phyloP scores from a whole-genome alignment of 1,139 yeast genomes.

The Protomyces inundatus region DNA sequence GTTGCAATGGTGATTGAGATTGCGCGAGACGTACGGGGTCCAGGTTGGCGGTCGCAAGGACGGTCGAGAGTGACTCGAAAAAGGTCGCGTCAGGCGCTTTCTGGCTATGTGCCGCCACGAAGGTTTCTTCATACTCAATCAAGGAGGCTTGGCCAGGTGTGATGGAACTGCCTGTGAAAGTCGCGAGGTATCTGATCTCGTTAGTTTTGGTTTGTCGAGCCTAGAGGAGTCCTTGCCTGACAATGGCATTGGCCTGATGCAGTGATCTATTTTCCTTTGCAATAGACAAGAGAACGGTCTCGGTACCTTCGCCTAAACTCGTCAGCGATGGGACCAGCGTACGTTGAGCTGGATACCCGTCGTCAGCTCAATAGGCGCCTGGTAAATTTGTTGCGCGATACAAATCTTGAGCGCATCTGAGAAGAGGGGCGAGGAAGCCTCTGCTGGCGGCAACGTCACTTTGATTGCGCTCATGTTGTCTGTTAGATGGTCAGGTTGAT shows the following conservation, averaged over 20 bases:
- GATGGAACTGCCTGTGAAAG: slow-evolving; percentile 29
- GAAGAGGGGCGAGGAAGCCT: slow-evolving; percentile 6
- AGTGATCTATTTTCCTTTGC: slow-evolving; percentile 37
- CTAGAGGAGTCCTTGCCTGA: slow-evolving; percentile 46
- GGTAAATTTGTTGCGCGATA: slow-evolving; percentile 16
- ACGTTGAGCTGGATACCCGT: background rate
- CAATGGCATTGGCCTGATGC: slow-evolving; percentile 76
- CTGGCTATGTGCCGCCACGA: slow-evolving; percentile 31
- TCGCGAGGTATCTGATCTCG: slow-evolving; percentile 11
- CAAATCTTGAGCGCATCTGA: slow-evolving; percentile 26
- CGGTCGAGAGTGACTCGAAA: background rate
- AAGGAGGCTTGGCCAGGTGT: slow-evolving; percentile 24
- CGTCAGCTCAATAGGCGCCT: slow-evolving; percentile 5
- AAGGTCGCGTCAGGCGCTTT: slow-evolving; percentile 14
- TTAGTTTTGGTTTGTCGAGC: background rate
- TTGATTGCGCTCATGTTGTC: background rate
- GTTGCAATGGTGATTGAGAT: background rate
- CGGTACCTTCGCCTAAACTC: background rate
- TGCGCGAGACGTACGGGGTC: slow-evolving; percentile 28
- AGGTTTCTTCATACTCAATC: slow-evolving; percentile 34
- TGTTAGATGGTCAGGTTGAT: background rate
- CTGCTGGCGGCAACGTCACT: slow-evolving; percentile 1
- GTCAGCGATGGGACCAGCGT: background rate
- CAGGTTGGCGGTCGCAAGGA: slow-evolving; percentile 28
- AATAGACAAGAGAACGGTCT: background rate